A percentile compares a stretch with the other conserved stretches of the same genome.
Conservation (phyloP, 2,329 filamentous ascomycete species). For the Curvularia spicifera region DNA sequence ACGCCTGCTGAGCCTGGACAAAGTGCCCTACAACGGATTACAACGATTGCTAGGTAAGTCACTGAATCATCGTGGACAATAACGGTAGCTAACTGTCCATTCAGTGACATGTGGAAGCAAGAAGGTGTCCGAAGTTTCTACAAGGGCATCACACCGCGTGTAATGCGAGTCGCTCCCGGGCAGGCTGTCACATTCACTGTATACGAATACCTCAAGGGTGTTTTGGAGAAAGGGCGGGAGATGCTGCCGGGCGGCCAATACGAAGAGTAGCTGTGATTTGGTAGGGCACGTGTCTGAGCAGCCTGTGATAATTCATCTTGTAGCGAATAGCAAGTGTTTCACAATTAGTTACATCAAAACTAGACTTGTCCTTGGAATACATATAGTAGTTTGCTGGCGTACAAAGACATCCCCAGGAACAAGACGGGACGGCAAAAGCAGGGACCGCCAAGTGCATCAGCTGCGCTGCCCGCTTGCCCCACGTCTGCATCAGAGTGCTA, state of each 20-base stretch:
- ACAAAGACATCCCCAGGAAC: not conserved
- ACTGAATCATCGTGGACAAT: not conserved
- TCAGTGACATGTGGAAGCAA: slow-evolving; percentile 68
- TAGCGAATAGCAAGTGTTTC: not conserved
- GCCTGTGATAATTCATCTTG: not conserved
- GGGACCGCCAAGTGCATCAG: slow-evolving; percentile 14
- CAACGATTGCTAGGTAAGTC: slow-evolving; percentile 67
- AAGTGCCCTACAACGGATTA: slow-evolving; percentile 79
- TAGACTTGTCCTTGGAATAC: not conserved
- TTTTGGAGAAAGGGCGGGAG: slow-evolving; percentile 57
- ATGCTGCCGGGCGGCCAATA: slow-evolving; percentile 56
- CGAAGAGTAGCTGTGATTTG: slow-evolving; percentile 51
- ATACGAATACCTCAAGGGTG: slow-evolving; percentile 59
- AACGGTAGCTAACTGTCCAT: slow-evolving; percentile 15
- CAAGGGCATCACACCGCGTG: slow-evolving; percentile 96
- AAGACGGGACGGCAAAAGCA: slow-evolving; percentile 1
- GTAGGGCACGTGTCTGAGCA: not conserved
- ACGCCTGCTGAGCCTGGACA: slow-evolving; percentile 82
- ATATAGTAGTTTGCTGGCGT: not conserved
- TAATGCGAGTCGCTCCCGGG: slow-evolving; percentile 96
- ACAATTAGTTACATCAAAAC: not conserved
- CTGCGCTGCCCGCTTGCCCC: slow-evolving; percentile 29
- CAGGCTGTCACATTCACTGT: slow-evolving; percentile 78
- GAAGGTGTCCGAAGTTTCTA: slow-evolving; percentile 96
- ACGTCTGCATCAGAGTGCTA: slow-evolving; percentile 20